Base-by-base conservation (phyloP, 2,329 filamentous ascomycete species). In the Pseudocercospora cruenta region DNA sequence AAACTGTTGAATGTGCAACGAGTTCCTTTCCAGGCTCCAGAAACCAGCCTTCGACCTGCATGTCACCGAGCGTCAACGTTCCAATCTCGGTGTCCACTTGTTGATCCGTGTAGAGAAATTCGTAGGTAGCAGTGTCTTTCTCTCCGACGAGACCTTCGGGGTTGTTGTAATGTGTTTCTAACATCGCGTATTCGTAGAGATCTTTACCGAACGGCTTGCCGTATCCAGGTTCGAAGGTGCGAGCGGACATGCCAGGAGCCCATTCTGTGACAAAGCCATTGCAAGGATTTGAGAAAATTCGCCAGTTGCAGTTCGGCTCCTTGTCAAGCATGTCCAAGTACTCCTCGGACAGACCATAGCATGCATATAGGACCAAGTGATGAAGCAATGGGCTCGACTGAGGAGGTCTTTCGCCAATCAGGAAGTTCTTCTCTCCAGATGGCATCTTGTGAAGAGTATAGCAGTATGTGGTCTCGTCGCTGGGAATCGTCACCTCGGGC, bases 121-220 rank as follows among this genome's bases (percentile, higher is more conserved):
- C 62, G 64, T 70, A 70, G 6, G 45, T 49, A 14, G 68, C 59
- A 54, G 59, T 43, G 22, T 68, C 67, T 63, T 67, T 70, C 62
- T 63, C 33, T 19, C 60, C 64, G 14, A 58, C 68, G 10, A 70
- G 45, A 1, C 57, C 43, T 19, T 64, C 39, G 12, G 68, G 68
- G 21, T 70, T 70, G 59, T 67, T 70, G 63, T 70, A 70, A 21
- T 70, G 68, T 2, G 60, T 65, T 57, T 70, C 68, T 10, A 70
- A 47, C 68, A 70, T 70, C 9, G 55, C 68, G 49, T 70, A 70
- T 36, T 70, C 58, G 21, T 63, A 70, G 28, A 62, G 51, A 7
- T 68, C 68, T 8, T 31, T 36, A 45, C 68, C 67, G 33, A 70
- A 70, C 2, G 68, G 67, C 31, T 70, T 70, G 24, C 68, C 68